Conservation (phyloP, 2,329 filamentous ascomycete species). For the Plenodomus lindquistii region DNA sequence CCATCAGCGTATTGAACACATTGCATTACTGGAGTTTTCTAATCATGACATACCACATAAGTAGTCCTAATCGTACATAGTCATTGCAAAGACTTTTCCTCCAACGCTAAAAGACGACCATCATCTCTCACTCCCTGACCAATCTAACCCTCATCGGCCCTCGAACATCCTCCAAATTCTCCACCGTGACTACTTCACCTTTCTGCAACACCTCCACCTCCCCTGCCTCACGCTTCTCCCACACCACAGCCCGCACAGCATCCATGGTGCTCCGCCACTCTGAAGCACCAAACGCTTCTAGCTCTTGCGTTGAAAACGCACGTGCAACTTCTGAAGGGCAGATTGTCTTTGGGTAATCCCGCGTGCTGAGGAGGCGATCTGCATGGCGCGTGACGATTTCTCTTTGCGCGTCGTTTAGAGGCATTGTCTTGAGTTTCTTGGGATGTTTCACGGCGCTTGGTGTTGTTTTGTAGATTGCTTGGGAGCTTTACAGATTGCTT, state of each 20-base stretch:
- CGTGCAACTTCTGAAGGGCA: slow-evolving; percentile 58
- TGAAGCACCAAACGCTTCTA: slow-evolving; percentile 29
- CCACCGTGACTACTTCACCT: slow-evolving; percentile 46
- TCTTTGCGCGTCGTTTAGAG: slow-evolving; percentile 20
- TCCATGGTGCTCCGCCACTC: slow-evolving; percentile 56
- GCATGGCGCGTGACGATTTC: slow-evolving; percentile 23
- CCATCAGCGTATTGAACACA: slow-evolving; percentile 6
- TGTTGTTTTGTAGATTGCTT: not conserved
- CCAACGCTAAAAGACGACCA: not conserved
- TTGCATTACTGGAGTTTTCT: not conserved
- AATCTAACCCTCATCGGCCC: slow-evolving; percentile 54
- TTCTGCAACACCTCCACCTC: slow-evolving; percentile 55
- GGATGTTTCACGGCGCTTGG: not conserved
- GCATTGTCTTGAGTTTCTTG: slow-evolving; percentile 13
- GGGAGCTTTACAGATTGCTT: slow-evolving; percentile 1
- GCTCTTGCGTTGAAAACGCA: slow-evolving; percentile 47
- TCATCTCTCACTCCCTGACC: slow-evolving; percentile 3
- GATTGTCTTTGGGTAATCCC: slow-evolving; percentile 54
- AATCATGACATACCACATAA: slow-evolving; percentile 6
- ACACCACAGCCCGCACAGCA: slow-evolving; percentile 47
- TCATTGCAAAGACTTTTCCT: not conserved
- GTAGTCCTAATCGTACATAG: not conserved
- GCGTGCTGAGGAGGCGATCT: slow-evolving; percentile 31
- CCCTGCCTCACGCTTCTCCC: slow-evolving; percentile 46
- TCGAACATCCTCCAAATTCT: slow-evolving; percentile 44